Evolutionary conservation across 257 asterid species (phyloP).

Genomic region (Phtheirospermum japonicum): DNA sequence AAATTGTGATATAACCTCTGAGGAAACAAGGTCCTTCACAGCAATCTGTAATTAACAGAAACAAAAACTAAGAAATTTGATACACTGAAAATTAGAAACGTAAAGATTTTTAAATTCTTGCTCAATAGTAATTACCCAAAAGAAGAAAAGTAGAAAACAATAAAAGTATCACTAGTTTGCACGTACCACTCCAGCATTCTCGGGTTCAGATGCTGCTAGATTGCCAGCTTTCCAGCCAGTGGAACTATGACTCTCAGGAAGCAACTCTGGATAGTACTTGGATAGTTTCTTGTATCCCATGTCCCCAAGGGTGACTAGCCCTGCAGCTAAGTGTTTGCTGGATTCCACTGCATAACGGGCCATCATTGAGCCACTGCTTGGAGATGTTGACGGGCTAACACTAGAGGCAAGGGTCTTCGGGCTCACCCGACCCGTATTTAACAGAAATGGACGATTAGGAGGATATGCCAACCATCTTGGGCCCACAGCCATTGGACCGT

Average conservation of each 20-base stretch:
- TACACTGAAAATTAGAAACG: background rate
- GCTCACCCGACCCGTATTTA: conserved; percentile 52
- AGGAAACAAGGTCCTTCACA: conserved; percentile 60
- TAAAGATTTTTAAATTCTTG: conserved; percentile 6
- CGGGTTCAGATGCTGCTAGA: conserved; percentile 54
- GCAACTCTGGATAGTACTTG: conserved; percentile 59
- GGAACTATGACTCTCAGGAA: conserved; percentile 55
- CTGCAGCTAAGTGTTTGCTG: conserved; percentile 60
- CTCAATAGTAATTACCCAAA: conserved; percentile 14
- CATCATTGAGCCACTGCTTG: conserved; percentile 59
- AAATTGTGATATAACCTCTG: conserved; percentile 63
- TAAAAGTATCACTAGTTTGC: conserved; percentile 16
- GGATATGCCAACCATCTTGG: conserved; percentile 79
- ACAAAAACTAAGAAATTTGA: conserved; percentile 17
- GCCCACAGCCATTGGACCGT: conserved; percentile 79
- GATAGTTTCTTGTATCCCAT: conserved; percentile 67
- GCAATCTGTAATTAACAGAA: conserved; percentile 44
- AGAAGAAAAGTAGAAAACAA: conserved; percentile 16
- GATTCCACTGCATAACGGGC: conserved; percentile 71
- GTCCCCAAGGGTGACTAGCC: conserved; percentile 61
- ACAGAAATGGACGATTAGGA: conserved; percentile 57
- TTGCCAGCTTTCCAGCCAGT: conserved; percentile 63
- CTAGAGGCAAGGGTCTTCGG: conserved; percentile 55
- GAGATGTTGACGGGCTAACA: conserved; percentile 59
- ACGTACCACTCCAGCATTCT: conserved; percentile 72